Evolutionary conservation across 768 basidiomycete species (phyloP), one percentile per base, ranked within the genome.

Genomic region (Lentinula boryana): DNA sequence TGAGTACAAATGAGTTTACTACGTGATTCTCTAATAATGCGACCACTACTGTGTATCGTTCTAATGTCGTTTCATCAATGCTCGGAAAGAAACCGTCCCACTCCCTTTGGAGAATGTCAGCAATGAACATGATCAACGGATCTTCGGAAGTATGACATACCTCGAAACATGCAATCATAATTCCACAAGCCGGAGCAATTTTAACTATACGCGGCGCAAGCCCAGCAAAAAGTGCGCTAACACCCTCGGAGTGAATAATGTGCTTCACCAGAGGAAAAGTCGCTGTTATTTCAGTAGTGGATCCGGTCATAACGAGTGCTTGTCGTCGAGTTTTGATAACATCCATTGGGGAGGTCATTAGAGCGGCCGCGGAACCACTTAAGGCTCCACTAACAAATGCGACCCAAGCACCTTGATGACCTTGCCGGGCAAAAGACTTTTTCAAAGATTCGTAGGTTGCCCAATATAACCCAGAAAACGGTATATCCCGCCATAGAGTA

Each of bases 121-220:
- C 50, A 58, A 43, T 35, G 33, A 43, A 60, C 31, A 27, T 27
- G 4, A 27, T 27, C 27, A 27, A 2, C 27, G 36, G 38, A 72
- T 60, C 5, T 51, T 50, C 43, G 23, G 31, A 60, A 56, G n/a
- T 38, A 57, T 41, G 18, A 74, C 82, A 33, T 65, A 86, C 95
- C 85, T 98, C 95, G 70, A 89, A 98, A 71, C 89, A 95, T 60
- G 91, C 86, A 70, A 98, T 97, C 96, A 98, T 98, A 65, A 99
- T 89, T 23, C 96, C 96, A 73, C 97, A 99, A 44, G 96, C 97
- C 41, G 97, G 97, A 10, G 93, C 93, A 63, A 97, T 96, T 74
- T 98, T 99, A 46, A 86, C 93, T 56, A 95, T 86, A 41, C 97
- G 86, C 55, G 96, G 96, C 7, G 86, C 72, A 43, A 93, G 74